phyloP scores from a whole-genome alignment of 352 stramenopile species.

The Salisapilia sapeloensis region DNA sequence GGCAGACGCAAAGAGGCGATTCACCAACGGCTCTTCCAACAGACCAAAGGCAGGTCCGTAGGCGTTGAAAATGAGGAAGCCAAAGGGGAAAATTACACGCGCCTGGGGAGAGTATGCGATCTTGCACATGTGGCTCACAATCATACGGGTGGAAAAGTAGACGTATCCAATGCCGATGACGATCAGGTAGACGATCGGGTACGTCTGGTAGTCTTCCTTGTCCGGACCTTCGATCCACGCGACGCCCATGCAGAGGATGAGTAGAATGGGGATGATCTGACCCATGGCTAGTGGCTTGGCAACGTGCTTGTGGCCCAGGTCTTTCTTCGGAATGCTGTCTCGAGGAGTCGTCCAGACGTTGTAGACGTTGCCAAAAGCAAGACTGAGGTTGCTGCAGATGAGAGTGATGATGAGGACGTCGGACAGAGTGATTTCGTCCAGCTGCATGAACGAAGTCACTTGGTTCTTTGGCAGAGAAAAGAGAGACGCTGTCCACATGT shows the following conservation, averaged over 20 bases:
- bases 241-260: conserved; percentile 33
- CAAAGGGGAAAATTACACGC: conserved; percentile 64
- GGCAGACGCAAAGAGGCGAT: conserved; percentile 42
- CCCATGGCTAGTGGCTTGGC: conserved; percentile 60
- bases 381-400: conserved; percentile 56
- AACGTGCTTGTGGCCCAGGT: conserved; percentile 74
- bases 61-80: conserved; percentile 53
- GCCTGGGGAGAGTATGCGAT: conserved; percentile 69
- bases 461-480: conserved; percentile 11
- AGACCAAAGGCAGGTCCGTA: conserved; percentile 34
- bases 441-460: too few relatives aligned
- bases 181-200: conserved; percentile 64
- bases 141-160: conserved; percentile 81
- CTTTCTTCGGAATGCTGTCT: conserved; percentile 30
- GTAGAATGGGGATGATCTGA: conserved; percentile 53
- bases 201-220: conserved; percentile 34
- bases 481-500: conserved; percentile 31
- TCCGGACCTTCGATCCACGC: conserved; percentile 64
- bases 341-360: conserved; percentile 47
- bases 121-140: conserved; percentile 83
- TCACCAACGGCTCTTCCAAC: conserved; percentile 25
- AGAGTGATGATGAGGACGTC: conserved; percentile 33
- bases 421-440: conserved; percentile 20
- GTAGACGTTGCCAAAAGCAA: conserved; percentile 53
- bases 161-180: conserved; percentile 70